These are phyloP conservation scores for Castanea crenata DNA, from an alignment of 306 rosid species.

Conservation along the genomic window DNA sequence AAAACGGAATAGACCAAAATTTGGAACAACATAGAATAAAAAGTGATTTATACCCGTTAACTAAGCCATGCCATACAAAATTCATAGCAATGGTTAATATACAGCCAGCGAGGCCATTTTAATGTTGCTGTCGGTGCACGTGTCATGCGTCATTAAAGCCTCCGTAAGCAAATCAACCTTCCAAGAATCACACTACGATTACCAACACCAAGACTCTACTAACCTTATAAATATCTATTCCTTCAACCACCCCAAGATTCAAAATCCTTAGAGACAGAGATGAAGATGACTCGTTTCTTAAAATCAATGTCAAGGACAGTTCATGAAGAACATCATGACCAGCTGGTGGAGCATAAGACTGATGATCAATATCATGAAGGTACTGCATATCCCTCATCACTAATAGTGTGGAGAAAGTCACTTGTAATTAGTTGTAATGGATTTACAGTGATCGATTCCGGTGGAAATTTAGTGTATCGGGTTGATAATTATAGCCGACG, in stretches of 20 bases:
- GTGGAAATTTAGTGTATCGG: constrained; percentile 69
- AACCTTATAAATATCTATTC: constrained; percentile 2
- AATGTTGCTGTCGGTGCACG: too few species aligned
- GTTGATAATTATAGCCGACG: constrained; percentile 69
- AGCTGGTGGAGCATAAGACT: constrained; percentile 20
- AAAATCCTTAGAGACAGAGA: neutral
- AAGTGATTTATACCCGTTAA: too few species aligned
- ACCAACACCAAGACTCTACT: neutral
- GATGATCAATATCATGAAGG: neutral
- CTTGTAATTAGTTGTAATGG: constrained; percentile 70
- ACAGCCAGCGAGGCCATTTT: too few species aligned
- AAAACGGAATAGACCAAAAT: too few species aligned
- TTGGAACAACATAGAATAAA: too few species aligned
- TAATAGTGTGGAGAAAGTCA: constrained; percentile 87
- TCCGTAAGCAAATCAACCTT: constrained; percentile 7
- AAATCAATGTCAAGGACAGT: constrained; percentile 58
- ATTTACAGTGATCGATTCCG: constrained; percentile 74
- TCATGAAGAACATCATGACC: constrained; percentile 40
- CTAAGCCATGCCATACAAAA: too few species aligned
- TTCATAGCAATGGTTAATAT: too few species aligned
- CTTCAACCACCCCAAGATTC: neutral
- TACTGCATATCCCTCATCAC: constrained; percentile 25
- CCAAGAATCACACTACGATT: neutral
- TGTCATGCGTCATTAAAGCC: neutral
- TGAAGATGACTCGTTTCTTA: constrained; percentile 43